phyloP scores from a whole-genome alignment of 257 asterid genomes.

The Solanum chilense region DNA sequence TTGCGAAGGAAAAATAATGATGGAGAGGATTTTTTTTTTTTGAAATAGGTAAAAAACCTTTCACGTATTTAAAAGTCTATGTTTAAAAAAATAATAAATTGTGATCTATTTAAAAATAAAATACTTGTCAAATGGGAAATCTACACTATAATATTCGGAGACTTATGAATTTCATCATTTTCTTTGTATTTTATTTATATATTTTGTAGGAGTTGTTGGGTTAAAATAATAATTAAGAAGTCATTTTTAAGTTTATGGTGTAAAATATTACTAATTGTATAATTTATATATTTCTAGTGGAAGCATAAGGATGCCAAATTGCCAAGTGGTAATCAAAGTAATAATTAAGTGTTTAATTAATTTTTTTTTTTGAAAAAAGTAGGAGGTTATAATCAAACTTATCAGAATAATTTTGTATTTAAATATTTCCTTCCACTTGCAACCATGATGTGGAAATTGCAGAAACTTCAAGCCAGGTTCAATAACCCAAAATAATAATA shows the following conservation, averaged over 20 bases:
- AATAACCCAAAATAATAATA: background rate
- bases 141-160: background rate
- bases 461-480: background rate
- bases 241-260: background rate
- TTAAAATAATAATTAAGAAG: background rate
- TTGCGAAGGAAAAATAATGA: background rate
- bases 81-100: too few species aligned
- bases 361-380: background rate
- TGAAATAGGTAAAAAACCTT: background rate
- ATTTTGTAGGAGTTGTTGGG: background rate
- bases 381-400: background rate
- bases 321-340: constrained; percentile 4
- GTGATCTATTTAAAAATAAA: background rate
- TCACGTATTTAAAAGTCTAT: too few species aligned
- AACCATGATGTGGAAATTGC: background rate
- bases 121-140: background rate
- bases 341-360: background rate
- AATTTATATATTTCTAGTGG: background rate
- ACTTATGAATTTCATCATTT: background rate
- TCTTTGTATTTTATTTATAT: background rate
- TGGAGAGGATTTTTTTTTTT: too few species aligned
- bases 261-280: background rate
- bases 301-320: background rate
- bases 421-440: background rate
- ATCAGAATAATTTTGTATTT: background rate